Evolutionary conservation across 192 early-diverging fungal species (phyloP).

Genomic region (Mortierella hygrophila): DNA sequence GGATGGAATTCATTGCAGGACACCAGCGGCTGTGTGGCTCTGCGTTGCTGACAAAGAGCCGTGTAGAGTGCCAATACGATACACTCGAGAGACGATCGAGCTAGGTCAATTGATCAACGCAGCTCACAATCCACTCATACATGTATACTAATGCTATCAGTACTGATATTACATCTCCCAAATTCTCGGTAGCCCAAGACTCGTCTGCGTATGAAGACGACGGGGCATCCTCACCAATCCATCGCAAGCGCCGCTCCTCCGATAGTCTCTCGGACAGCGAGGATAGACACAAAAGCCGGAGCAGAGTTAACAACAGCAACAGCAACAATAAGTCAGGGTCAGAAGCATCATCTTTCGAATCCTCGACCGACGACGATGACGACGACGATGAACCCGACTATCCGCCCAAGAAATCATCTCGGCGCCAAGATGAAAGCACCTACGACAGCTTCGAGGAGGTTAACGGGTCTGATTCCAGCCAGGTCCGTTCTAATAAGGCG

Average conservation of each 20-base stretch:
- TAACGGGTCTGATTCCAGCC: constrained; percentile 46
- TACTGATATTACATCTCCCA: neutral
- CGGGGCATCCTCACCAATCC: constrained; percentile 20
- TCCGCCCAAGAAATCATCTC: constrained; percentile 11
- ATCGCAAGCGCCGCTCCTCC: constrained; percentile 22
- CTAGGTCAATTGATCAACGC: neutral
- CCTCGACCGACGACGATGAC: constrained; percentile 45
- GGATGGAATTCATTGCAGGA: neutral
- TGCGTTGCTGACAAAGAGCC: neutral
- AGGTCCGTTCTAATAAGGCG: constrained; percentile 48
- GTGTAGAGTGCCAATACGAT: neutral
- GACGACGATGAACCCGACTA: constrained; percentile 42
- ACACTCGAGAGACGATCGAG: neutral
- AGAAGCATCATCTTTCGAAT: constrained; percentile 43
- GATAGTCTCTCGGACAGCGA: constrained; percentile 10
- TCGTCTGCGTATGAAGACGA: constrained; percentile 56
- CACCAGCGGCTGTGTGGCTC: neutral
- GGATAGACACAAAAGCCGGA: constrained; percentile 2
- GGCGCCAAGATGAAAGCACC: constrained; percentile 45
- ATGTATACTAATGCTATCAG: neutral
- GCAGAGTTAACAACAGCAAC: neutral
- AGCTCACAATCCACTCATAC: neutral
- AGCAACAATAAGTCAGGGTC: constrained; percentile 25
- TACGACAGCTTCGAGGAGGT: constrained; percentile 60
- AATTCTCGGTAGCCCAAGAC: constrained; percentile 42